Percentiles rank a stretch among this genome's conserved stretches.
phyloP scores from a whole-genome alignment of 2,329 filamentous ascomycete species.

The Magnaporthiopsis rhizophila region DNA sequence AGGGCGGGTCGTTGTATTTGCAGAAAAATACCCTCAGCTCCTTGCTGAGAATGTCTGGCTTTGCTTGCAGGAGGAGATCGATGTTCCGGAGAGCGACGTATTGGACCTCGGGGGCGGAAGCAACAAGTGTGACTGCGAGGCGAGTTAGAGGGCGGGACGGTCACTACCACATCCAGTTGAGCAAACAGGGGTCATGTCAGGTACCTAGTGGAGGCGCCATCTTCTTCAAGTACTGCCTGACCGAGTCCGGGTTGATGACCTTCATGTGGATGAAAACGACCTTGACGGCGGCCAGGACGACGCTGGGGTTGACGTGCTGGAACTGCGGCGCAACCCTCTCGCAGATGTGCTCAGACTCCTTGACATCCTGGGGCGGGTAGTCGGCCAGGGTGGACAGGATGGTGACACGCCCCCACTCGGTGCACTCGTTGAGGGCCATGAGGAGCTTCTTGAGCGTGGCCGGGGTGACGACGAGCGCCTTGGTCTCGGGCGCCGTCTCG shows the following conservation, averaged over 20 bases:
- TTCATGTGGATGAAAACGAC: conserved; percentile 97
- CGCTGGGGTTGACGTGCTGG: conserved; percentile 95
- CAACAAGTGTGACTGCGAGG: conserved; percentile 75
- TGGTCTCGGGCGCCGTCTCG: conserved; percentile 84
- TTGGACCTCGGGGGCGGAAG: conserved; percentile 92
- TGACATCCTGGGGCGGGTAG: conserved; percentile 78
- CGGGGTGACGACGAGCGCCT: conserved; percentile 74
- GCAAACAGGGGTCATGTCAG: conserved; percentile 17
- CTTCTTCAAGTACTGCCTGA: conserved; percentile 87
- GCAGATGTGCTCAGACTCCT: conserved; percentile 97
- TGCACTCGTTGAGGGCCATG: conserved; percentile 95
- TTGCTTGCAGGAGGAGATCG: conserved; percentile 88
- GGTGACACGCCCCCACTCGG: conserved; percentile 94
- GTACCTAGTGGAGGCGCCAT: conserved; percentile 92
- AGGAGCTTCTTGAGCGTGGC: conserved; percentile 88
- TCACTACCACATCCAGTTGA: conserved; percentile 4
- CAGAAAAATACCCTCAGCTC: conserved; percentile 98
- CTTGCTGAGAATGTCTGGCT: conserved; percentile 93
- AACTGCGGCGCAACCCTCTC: conserved; percentile 95
- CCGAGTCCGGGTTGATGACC: conserved; percentile 66
- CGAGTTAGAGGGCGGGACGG: conserved; percentile 1
- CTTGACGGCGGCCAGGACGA: conserved; percentile 95
- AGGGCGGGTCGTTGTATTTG: conserved; percentile 98
- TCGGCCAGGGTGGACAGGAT: conserved; percentile 85
- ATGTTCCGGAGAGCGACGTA: conserved; percentile 96